Evolutionary conservation across 2,329 filamentous ascomycete genomes (phyloP).

Genomic region (Pleoardoris graminearum): DNA sequence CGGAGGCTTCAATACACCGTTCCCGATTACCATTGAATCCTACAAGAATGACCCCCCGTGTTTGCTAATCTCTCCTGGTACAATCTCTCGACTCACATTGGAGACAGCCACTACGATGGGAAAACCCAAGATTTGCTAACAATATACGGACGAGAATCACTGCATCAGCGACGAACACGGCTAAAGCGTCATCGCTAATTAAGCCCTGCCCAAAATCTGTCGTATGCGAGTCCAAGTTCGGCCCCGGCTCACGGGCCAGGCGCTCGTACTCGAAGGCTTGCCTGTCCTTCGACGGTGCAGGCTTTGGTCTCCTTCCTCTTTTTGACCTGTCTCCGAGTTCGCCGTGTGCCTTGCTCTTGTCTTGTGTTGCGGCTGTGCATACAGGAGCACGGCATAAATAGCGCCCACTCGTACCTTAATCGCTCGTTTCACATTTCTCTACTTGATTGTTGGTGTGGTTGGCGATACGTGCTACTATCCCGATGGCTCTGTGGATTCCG

Average conservation of each 20-base stretch:
- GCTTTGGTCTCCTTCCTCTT: background rate
- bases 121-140: slow-evolving; percentile 1
- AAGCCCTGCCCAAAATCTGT: background rate
- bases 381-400: slow-evolving; percentile 2
- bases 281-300: background rate
- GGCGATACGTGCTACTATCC: slow-evolving; percentile 22
- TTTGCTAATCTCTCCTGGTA: background rate
- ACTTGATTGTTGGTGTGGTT: background rate
- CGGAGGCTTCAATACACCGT: background rate
- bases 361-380: background rate
- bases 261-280: background rate
- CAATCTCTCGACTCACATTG: background rate
- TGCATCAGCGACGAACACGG: background rate
- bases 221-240: background rate
- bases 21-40: background rate
- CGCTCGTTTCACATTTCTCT: background rate
- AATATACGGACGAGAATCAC: background rate
- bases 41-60: background rate
- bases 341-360: slow-evolving; percentile 1
- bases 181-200: background rate
- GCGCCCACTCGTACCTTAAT: background rate
- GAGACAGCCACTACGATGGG: background rate
- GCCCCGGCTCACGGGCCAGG: background rate
- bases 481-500: slow-evolving; percentile 17
- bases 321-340: background rate